Base-by-base conservation (phyloP, 1,284 basidiomycete species). In the Austroboletus rostrupii region DNA sequence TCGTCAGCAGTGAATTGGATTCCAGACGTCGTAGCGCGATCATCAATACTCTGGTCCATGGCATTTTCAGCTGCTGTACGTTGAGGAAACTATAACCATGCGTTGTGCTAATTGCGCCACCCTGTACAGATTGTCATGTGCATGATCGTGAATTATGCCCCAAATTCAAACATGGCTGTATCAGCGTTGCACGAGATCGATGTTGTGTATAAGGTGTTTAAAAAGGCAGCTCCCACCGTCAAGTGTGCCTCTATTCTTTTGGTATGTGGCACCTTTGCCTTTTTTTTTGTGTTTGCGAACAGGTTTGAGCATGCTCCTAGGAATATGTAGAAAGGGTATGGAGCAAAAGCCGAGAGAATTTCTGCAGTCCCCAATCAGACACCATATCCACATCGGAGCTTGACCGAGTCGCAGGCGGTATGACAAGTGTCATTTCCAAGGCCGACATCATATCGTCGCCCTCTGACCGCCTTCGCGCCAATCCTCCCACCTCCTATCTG, bases 71-170 rank as follows among this genome's bases (percentile, higher is more conserved):
- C 80, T 7, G 77, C 78, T 6, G 85, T 87, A 57, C 58, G 82
- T 72, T 9, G 17, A 45, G 36, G n/a, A 28, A 45, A 37, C 13
- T 16, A 33, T 47, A 13, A 38, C 42, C 43, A 11, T 10, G 0
- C 12, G 8, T 17, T 11, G 13, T 28, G 8, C 6, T 35, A 33
- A 19, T 42, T 58, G 43, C 3, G 8, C 19, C 9, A n/a, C 29
- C 43, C 26, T 11, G 16, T 23, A 23, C 56, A 88, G 85, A 79
- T 87, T 50, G 78, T 85, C 4, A 79, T 87, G 78, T 83, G 82
- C 51, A 71, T 87, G 47, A 66, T 87, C 6, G 78, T 79, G 1
- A 80, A 77, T 5, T 74, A 76, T 14, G 77, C 81, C 2, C 81
- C 85, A 0, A 72, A 64, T 13, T 83, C 80, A 2, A 78, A 75